These are phyloP conservation scores for Polygonum maritimum DNA, from an alignment of 148 eudicot species.

Conservation along the genomic window DNA sequence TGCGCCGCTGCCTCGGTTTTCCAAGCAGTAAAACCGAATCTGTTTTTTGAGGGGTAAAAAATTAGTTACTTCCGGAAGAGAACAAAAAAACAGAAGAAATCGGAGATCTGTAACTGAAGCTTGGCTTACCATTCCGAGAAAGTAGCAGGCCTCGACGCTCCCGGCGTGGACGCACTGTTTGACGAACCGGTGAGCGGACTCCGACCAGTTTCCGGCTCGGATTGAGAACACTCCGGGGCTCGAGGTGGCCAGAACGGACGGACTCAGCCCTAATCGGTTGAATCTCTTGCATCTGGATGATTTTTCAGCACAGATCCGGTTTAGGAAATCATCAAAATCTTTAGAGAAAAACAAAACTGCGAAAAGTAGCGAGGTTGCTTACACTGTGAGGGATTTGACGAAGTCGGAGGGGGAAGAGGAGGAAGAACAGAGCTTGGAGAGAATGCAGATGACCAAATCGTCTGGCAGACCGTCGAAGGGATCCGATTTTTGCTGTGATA, in stretches of 20 bases:
- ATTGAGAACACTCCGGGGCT: slow-evolving; percentile 29
- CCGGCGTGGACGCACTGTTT: slow-evolving; percentile 38
- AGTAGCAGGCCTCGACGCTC: slow-evolving; percentile 40
- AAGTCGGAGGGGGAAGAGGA: slow-evolving; percentile 46
- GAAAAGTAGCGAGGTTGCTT: slow-evolving; percentile 7
- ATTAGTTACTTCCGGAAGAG: neutral
- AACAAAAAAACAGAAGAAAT: neutral
- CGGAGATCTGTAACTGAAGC: no score
- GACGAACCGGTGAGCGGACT: slow-evolving; percentile 35
- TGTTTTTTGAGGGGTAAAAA: neutral
- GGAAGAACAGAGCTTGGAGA: slow-evolving; percentile 34
- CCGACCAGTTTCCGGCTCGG: slow-evolving; percentile 38
- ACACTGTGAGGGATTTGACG: slow-evolving; percentile 33
- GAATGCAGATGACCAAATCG: slow-evolving; percentile 39
- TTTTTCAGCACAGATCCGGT: slow-evolving; percentile 12
- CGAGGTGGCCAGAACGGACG: slow-evolving; percentile 29
- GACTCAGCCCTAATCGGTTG: slow-evolving; percentile 19
- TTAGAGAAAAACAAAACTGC: neutral
- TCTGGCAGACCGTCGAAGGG: slow-evolving; percentile 40
- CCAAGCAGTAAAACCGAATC: slow-evolving; percentile 44
- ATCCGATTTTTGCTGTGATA: slow-evolving; percentile 12
- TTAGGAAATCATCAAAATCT: neutral
- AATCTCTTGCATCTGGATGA: slow-evolving; percentile 11
- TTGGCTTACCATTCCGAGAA: slow-evolving; percentile 38
- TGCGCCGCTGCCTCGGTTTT: slow-evolving; percentile 22